Evolutionary conservation across 768 basidiomycete species (phyloP), one percentile per base, ranked within the genome.

Genomic region (Lepiota brunneoincarnata): DNA sequence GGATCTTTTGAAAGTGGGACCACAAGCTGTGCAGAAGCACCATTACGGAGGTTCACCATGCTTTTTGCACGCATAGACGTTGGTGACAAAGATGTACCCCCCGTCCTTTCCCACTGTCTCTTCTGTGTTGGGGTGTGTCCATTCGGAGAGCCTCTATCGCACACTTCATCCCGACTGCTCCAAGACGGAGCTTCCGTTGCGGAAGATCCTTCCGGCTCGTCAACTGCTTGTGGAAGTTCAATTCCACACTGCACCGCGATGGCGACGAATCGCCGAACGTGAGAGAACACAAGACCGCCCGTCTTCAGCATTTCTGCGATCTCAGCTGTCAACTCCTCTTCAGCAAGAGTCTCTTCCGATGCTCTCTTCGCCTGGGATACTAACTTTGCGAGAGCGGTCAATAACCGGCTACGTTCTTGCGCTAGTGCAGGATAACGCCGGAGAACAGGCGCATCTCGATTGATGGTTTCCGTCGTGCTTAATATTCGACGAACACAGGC

Each of bases 401-500:
- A 72, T 49, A 99, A 86, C 35, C 83, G 79, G 64, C 91, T 90
- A 39, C 96, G 84, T 63, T 92, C 89, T 51, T 84, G 78, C 3
- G 83, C 83, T 35, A 99, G 77, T 3, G 75, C 56, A 0, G 88
- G 81, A 61, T 83, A 84, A 42, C 73, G 76, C 58, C 78, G 81
- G 17, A 99, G 78, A 18, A 89, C 70, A 0, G 79, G 77, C 1
- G 92, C 87, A 58, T 96, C 92, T 41, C 91, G 86, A 37, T 86
- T 83, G 20, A 97, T 77, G 51, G 92, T 95, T 54, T 89, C 89
- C 14, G 92, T 86, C 10, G 87, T 81, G 24, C 86, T 82, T 40
- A 99, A 79, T 15, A 96, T 87, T 24, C 87, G 83, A 28, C 95
- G 88, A 43, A 98, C 93, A 50, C 91, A 92, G 11, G 93, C 93